phyloP scores from a whole-genome alignment of 2,329 filamentous ascomycete genomes.

The Cercospora citrullina region DNA sequence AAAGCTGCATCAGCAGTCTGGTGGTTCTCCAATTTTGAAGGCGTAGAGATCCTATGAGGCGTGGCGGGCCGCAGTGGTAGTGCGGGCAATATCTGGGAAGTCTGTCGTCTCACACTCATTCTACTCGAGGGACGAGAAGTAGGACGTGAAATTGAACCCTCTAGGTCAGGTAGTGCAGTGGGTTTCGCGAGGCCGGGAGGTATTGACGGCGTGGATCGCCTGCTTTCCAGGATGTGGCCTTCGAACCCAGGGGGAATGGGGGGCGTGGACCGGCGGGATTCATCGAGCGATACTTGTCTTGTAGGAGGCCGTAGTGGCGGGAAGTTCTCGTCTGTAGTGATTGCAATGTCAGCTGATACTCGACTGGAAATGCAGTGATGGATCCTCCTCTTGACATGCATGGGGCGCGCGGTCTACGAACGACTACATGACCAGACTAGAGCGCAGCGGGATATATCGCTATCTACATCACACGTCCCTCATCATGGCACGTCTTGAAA shows the following conservation, averaged over 20 bases:
- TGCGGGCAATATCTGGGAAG: slow-evolving; percentile 40
- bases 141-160: slow-evolving; percentile 32
- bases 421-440: background rate
- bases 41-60: slow-evolving; percentile 36
- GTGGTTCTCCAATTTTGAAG: slow-evolving; percentile 30
- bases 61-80: slow-evolving; percentile 45
- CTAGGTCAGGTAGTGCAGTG: slow-evolving; percentile 31
- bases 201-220: slow-evolving; percentile 47
- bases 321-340: slow-evolving; percentile 35
- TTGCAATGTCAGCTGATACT: slow-evolving; percentile 18
- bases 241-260: slow-evolving; percentile 42
- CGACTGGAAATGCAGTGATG: background rate
- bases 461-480: slow-evolving; percentile 30
- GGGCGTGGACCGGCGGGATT: slow-evolving; percentile 38
- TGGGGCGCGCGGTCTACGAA: slow-evolving; percentile 18
- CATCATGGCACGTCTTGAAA: slow-evolving; percentile 28
- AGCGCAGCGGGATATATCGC: background rate
- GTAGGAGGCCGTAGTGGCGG: slow-evolving; percentile 29
- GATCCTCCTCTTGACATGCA: slow-evolving; percentile 31
- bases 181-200: slow-evolving; percentile 47
- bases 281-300: slow-evolving; percentile 32
- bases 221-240: slow-evolving; percentile 38
- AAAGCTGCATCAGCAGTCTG: slow-evolving; percentile 22
- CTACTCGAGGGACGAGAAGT: slow-evolving; percentile 39
- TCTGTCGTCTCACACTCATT: slow-evolving; percentile 37